Evolutionary conservation across 768 basidiomycete species (phyloP), one percentile per base, ranked within the genome.

Genomic region (Dioszegia aurantiaca): DNA sequence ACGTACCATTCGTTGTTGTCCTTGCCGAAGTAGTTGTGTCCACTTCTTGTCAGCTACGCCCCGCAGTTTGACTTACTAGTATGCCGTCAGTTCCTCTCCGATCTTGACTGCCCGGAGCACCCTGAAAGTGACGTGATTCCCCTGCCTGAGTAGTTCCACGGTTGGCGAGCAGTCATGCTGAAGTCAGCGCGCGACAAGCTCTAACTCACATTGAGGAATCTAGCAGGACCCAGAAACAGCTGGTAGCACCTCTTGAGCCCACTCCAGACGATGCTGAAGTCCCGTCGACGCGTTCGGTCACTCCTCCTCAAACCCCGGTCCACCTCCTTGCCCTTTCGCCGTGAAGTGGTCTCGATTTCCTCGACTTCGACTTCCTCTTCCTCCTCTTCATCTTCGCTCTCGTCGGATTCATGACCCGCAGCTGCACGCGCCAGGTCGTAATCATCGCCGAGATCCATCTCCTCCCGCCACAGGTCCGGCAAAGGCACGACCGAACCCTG

Each of bases 141-240:
- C 67, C 43, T 68, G 70, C 36, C 69, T 28, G n/a, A 70, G 60
- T 4, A 77, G 56, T 55, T 73, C 66, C 30, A 74, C 73, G 54
- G 75, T 75, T 11, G 75, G 75, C 11, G 59, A 58, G 52, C 75
- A 77, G 49, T 77, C 75, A 41, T 77, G 75, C 73, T 74, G 31
- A 14, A 44, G 47, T 51, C 40, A 49, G 56, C 56, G 37, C 6
- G 14, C 17, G 30, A 2, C 40, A 27, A 21, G n/a, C 10, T 54
- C 10, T 19, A 9, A 74, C 70, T 53, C 53, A 74, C 73, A 55
- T 77, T 77, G 28, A 77, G 54, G 46, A 77, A 77, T 40, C 73
- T 58, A 0, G 73, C 75, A 5, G 75, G 73, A 26, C 75, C 75
- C 8, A 77, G 62, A 64, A 73, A 77, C 26, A 77, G 61, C 60